Conservation (phyloP, 176 grass and related monocot genomes). For the Triticum urartu region DNA sequence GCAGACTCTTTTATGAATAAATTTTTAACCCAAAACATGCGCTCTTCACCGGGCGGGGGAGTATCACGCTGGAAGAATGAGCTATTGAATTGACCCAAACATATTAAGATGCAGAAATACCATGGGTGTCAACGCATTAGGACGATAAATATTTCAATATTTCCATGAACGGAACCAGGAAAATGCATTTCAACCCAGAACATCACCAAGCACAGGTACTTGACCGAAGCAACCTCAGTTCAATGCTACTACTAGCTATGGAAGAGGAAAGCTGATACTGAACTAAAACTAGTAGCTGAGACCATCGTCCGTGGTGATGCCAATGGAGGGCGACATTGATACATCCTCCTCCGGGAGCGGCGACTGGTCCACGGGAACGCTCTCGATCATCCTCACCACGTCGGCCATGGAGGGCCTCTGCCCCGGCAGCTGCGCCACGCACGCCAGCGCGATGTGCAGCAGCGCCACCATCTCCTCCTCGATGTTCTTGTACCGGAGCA, state of each 20-base stretch:
- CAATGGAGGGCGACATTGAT: conserved; percentile 45
- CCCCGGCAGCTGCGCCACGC: conserved; percentile 48
- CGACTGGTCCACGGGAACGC: conserved; percentile 55
- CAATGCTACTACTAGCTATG: neutral
- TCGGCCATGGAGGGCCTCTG: conserved; percentile 66
- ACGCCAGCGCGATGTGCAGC: conserved; percentile 69
- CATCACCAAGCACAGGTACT: neutral
- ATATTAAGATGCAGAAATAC: too few species aligned
- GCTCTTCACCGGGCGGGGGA: too few species aligned
- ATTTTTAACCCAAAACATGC: too few species aligned
- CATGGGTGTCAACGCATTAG: too few species aligned
- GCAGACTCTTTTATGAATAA: too few species aligned
- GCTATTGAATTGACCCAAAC: too few species aligned
- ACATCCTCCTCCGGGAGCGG: conserved; percentile 52
- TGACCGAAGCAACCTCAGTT: neutral
- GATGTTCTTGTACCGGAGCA: conserved; percentile 71
- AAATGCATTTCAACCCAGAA: neutral
- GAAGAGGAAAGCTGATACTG: neutral
- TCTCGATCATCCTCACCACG: conserved; percentile 79
- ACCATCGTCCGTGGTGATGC: conserved; percentile 51
- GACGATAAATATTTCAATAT: too few species aligned
- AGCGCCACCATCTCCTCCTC: conserved; percentile 87
- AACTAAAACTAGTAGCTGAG: conserved; percentile 48
- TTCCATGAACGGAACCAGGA: neutral
- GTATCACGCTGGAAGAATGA: too few species aligned